phyloP scores from a whole-genome alignment of 2,329 filamentous ascomycete genomes.

The Trichophyton simii region DNA sequence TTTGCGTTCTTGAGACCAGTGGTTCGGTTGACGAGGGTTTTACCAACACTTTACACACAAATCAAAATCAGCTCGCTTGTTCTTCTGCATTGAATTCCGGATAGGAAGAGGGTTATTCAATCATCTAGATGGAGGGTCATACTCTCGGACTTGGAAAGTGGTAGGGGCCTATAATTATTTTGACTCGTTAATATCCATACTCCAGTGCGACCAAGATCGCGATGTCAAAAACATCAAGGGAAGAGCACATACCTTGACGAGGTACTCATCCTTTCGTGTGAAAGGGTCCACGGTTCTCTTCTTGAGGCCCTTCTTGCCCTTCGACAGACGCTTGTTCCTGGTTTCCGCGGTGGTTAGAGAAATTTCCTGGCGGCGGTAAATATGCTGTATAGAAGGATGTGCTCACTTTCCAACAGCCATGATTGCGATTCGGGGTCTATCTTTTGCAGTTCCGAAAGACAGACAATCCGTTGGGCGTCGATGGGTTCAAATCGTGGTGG shows the following conservation, averaged over 20 bases:
- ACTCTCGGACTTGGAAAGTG: slow-evolving; percentile 94
- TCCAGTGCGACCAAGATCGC: neutral
- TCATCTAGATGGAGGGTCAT: slow-evolving; percentile 35
- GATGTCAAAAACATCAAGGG: neutral
- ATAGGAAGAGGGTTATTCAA: neutral
- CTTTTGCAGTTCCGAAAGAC: slow-evolving; percentile 28
- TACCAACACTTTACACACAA: slow-evolving; percentile 65
- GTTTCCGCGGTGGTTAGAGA: slow-evolving; percentile 4
- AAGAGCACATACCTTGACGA: slow-evolving; percentile 61
- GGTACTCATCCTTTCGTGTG: slow-evolving; percentile 98
- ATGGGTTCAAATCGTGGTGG: slow-evolving; percentile 26
- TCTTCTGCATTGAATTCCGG: slow-evolving; percentile 6
- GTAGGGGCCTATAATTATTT: slow-evolving; percentile 58
- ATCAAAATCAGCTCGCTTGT: slow-evolving; percentile 8
- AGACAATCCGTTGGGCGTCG: slow-evolving; percentile 29
- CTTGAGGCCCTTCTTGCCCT: slow-evolving; percentile 99
- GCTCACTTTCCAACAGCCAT: slow-evolving; percentile 75
- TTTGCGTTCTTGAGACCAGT: slow-evolving; percentile 99
- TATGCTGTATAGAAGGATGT: slow-evolving; percentile 9
- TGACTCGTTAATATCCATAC: neutral
- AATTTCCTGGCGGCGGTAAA: slow-evolving; percentile 6
- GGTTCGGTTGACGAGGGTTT: slow-evolving; percentile 98
- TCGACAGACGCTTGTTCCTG: slow-evolving; percentile 99
- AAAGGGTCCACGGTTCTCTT: slow-evolving; percentile 98
- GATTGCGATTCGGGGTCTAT: slow-evolving; percentile 46